A percentile compares a stretch with the other conserved stretches of the same genome.
Evolutionary conservation across 1,139 yeast species (phyloP).

Genomic region (Kluyveromyces marxianus): DNA sequence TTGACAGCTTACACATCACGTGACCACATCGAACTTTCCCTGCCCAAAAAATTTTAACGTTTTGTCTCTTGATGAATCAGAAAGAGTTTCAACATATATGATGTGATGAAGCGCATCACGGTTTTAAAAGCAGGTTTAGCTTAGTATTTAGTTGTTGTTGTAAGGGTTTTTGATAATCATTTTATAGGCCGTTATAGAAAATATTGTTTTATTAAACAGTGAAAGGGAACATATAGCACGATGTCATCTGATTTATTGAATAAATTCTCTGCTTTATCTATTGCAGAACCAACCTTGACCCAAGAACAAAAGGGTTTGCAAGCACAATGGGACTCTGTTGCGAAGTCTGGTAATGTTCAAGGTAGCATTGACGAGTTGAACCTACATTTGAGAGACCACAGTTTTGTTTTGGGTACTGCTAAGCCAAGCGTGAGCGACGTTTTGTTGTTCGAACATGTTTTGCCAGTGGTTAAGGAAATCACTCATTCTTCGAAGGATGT

Average conservation of each 20-base stretch:
- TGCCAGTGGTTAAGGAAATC: constrained; percentile 54
- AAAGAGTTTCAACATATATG: too few species aligned
- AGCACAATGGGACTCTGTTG: constrained; percentile 73
- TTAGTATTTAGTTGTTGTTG: too few species aligned
- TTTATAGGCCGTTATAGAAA: too few species aligned
- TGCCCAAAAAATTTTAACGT: too few species aligned
- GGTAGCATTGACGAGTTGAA: constrained; percentile 56
- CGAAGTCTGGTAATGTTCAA: constrained; percentile 47
- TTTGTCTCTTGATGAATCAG: too few species aligned
- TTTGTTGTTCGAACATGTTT: constrained; percentile 54
- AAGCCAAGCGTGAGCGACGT: constrained; percentile 62
- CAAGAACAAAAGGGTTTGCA: constrained; percentile 59
- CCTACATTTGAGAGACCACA: constrained; percentile 56
- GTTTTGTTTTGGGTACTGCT: constrained; percentile 58
- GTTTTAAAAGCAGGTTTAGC: too few species aligned
- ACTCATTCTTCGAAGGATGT: constrained; percentile 32
- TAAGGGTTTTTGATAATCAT: too few species aligned
- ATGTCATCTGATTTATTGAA: constrained; percentile 37
- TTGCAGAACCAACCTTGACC: constrained; percentile 32
- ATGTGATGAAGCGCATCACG: too few species aligned
- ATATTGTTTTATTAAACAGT: too few species aligned
- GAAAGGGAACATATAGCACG: constrained; percentile 10
- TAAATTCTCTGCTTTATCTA: constrained; percentile 37
- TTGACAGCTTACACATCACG: too few species aligned
- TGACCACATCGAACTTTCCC: too few species aligned